Evolutionary conservation across 208 protist species (phyloP).

Genomic region (Trypanosomatidae sp.): DNA sequence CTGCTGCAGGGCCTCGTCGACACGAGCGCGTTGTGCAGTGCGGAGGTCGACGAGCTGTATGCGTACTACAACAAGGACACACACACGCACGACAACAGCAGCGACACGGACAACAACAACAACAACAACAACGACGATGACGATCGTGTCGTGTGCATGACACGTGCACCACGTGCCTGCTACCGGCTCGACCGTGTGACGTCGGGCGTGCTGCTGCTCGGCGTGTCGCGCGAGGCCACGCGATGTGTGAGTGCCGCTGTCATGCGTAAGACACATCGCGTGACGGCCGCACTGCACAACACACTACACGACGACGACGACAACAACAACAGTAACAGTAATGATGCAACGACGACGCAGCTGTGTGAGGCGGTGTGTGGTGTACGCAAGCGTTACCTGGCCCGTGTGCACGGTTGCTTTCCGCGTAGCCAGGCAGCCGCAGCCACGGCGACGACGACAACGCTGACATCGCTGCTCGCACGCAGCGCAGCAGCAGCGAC

Average conservation of each 20-base stretch:
- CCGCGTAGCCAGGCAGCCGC: background rate
- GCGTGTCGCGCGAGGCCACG: slow-evolving; percentile 27
- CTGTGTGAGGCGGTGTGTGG: too few relatives aligned
- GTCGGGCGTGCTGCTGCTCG: slow-evolving; percentile 69
- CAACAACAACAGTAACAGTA: too few relatives aligned
- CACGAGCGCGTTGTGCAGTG: slow-evolving; percentile 15
- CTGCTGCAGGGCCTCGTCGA: slow-evolving; percentile 63
- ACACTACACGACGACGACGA: too few relatives aligned
- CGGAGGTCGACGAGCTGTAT: slow-evolving; percentile 43
- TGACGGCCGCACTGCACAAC: too few relatives aligned
- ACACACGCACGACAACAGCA: background rate
- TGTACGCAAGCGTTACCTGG: slow-evolving; percentile 30
- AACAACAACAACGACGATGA: too few relatives aligned
- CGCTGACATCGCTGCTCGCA: too few relatives aligned
- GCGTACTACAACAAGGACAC: slow-evolving; percentile 24
- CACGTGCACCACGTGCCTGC: slow-evolving; percentile 42
- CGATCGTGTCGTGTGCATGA: too few relatives aligned
- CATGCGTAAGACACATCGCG: slow-evolving; percentile 19
- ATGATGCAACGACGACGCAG: too few relatives aligned
- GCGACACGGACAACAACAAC: background rate
- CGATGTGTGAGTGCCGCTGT: slow-evolving; percentile 29
- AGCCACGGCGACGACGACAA: too few relatives aligned
- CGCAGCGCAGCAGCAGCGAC: too few relatives aligned
- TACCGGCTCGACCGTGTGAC: slow-evolving; percentile 84
- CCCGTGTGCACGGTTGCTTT: slow-evolving; percentile 18